Base-by-base conservation (phyloP, 2,329 filamentous ascomycete species). In the Sarocladium oryzae region DNA sequence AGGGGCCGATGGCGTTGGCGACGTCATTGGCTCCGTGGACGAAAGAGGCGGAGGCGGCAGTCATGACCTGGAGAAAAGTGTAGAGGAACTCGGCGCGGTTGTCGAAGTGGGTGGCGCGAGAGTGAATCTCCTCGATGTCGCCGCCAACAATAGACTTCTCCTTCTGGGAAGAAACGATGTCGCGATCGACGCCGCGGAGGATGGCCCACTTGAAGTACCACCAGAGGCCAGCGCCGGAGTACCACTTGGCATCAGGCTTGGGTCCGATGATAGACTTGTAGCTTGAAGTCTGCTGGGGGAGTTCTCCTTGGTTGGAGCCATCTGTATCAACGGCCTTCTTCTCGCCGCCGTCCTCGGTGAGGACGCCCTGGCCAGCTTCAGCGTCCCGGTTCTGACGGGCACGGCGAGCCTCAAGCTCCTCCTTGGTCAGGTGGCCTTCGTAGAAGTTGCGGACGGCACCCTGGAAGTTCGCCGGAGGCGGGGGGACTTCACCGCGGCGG, bases 21-120 rank as follows among this genome's bases (percentile, higher is more conserved):
- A 86, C 78, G 54, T 86, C 83, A 63, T 86, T 86, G 57, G 81
- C 80, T 21, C 83, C 83, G 66, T 86, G 82, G 2, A 78, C 77
- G 55, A 85, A 84, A 3, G 80, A 83, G 13, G 81, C 78, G 28
- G 81, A 79, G 56, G 77, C 76, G 9, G 82, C 81, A 4, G 81
- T 81, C 66, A 81, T 70, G 58, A 82, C 64, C 57, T 82, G 79
- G 26, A 81, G 70, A 65, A 80, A 83, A 5, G 76, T 78, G 64
- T 79, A 84, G 46, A 79, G 69, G 66, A 79, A 79, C 64, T 85
- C 81, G 51, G 54, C 45, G 7, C 32, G 21, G 66, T 85, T 85
- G 59, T 82, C 75, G 64, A 77, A 85, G 61, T 83, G 80, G 24
- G 73, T 66, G 2, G 78, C 80, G 24, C 71, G 73, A 15, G 77